These are phyloP conservation scores for Penicillium vulpinum DNA, from an alignment of 2,329 filamentous ascomycete species.

Conservation along the genomic window DNA sequence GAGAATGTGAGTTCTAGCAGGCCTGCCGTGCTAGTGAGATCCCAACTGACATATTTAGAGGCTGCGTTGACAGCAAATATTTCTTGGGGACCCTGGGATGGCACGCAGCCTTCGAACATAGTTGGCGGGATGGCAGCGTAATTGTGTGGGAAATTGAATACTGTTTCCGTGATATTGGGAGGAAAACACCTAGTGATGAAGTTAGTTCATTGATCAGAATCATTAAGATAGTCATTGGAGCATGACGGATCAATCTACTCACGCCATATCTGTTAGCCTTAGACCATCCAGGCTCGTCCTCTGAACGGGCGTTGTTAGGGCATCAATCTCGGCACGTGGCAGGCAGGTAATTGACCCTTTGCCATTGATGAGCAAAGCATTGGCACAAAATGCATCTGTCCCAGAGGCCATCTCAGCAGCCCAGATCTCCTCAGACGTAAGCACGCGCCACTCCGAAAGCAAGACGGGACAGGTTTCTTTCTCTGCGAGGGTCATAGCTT, in stretches of 20 bases:
- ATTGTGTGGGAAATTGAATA: slow-evolving; percentile 23
- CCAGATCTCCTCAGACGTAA: slow-evolving; percentile 52
- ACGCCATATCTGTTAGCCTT: slow-evolving; percentile 32
- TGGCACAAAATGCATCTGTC: slow-evolving; percentile 55
- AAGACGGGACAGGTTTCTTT: slow-evolving; percentile 50
- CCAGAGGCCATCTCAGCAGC: slow-evolving; percentile 31
- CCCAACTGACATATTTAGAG: slow-evolving; percentile 39
- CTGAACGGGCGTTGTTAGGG: slow-evolving; percentile 32
- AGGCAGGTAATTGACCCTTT: slow-evolving; percentile 42
- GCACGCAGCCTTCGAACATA: slow-evolving; percentile 26
- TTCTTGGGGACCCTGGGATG: slow-evolving; percentile 28
- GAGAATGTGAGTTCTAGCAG: slow-evolving; percentile 38
- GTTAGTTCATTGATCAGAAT: not conserved
- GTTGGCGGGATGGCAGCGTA: slow-evolving; percentile 18
- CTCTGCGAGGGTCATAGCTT: slow-evolving; percentile 54
- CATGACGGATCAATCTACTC: not conserved
- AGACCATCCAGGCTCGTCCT: slow-evolving; percentile 14
- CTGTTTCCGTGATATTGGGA: slow-evolving; percentile 15
- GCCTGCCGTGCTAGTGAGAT: slow-evolving; percentile 40
- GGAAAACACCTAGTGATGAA: slow-evolving; percentile 25
- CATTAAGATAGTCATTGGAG: too few species aligned
- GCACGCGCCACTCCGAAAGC: slow-evolving; percentile 58
- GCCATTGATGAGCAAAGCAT: slow-evolving; percentile 63
- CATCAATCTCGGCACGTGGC: slow-evolving; percentile 26
- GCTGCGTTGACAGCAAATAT: slow-evolving; percentile 35